These are phyloP conservation scores for Hyaloscypha variabilis DNA, from an alignment of 495 filamentous ascomycete genomes.

Conservation along the genomic window DNA sequence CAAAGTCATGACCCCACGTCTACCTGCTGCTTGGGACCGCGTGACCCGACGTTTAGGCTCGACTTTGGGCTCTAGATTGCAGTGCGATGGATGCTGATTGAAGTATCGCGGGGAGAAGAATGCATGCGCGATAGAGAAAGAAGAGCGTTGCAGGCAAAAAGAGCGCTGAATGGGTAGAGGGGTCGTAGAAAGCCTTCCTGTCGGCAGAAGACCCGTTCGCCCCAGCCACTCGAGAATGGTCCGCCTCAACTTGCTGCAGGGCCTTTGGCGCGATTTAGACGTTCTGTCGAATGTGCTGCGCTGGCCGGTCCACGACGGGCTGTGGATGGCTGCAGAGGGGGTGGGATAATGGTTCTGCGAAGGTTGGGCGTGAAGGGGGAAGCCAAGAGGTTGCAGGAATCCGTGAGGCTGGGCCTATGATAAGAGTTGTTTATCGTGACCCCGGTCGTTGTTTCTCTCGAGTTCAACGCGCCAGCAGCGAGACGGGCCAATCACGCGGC, in stretches of 20 bases:
- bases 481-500: background rate
- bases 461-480: background rate
- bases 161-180: background rate
- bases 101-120: background rate
- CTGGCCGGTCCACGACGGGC: background rate
- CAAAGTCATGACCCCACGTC: slow-evolving; percentile 30
- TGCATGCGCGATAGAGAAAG: background rate
- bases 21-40: slow-evolving; percentile 11
- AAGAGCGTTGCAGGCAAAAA: background rate
- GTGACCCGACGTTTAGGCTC: slow-evolving; percentile 5
- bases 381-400: background rate
- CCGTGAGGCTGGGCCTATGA: background rate
- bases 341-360: background rate
- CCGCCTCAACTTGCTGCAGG: background rate
- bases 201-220: slow-evolving; percentile 1
- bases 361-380: background rate
- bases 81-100: background rate
- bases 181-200: background rate
- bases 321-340: background rate
- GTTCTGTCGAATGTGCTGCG: background rate
- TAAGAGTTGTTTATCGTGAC: background rate
- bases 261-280: background rate
- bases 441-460: background rate
- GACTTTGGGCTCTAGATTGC: background rate
- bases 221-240: slow-evolving; percentile 1